phyloP scores from a whole-genome alignment of 441 rosid genomes.

The Croton laevigatus region DNA sequence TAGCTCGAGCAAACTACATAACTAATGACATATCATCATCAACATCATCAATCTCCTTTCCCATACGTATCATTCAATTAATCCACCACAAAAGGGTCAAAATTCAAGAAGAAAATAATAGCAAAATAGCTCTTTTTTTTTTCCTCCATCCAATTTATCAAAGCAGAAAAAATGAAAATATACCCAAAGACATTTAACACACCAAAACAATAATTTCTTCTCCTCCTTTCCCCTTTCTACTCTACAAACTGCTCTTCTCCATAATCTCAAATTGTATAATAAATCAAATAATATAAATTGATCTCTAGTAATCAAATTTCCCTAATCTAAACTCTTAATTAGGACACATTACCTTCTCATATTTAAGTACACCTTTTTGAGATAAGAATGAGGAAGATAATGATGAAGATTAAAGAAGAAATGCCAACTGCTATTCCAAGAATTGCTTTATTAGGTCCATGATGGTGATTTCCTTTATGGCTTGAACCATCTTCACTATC shows the following conservation, averaged over 20 bases:
- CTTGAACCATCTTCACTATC: conserved; percentile 34
- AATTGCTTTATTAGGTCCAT: conserved; percentile 84
- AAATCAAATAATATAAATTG: conserved; percentile 32
- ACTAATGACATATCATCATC: conserved; percentile 3
- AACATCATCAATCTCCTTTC: conserved; percentile 17
- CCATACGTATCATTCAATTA: conserved; percentile 14
- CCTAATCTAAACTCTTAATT: conserved; percentile 29
- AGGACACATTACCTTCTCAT: conserved; percentile 14
- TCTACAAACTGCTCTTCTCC: conserved; percentile 21
- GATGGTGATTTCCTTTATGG: conserved; percentile 45
- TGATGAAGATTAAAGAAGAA: conserved; percentile 84
- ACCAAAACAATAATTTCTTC: conserved; percentile 26
- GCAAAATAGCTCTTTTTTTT: conserved; percentile 15
- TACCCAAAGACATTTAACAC: conserved; percentile 26
- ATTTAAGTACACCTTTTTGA: conserved; percentile 80
- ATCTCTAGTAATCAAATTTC: conserved; percentile 25
- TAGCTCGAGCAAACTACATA: conserved; percentile 28
- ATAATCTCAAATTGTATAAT: conserved; percentile 24
- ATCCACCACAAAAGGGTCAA: conserved; percentile 19
- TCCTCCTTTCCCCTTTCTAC: conserved; percentile 8
- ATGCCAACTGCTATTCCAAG: conserved; percentile 87
- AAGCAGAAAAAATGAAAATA: conserved; percentile 23
- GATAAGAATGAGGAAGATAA: conserved; percentile 71
- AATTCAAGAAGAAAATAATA: conserved; percentile 11
- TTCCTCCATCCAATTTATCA: conserved; percentile 18